Conservation (phyloP, 441 rosid species). For the Brassica balearica region DNA sequence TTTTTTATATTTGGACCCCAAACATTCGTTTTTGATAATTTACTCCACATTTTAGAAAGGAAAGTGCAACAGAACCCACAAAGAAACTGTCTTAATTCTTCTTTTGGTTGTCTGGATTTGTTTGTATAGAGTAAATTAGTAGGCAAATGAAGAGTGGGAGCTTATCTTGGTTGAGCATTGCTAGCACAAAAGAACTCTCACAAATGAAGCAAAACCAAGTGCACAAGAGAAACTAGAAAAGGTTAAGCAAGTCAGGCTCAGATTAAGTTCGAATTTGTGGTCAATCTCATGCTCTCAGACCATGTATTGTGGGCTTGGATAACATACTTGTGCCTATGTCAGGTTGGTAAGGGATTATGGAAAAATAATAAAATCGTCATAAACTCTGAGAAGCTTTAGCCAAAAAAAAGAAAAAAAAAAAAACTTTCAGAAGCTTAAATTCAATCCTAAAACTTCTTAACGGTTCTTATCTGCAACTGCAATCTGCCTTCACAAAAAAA, state of each 20-base stretch:
- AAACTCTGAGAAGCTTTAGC: neutral
- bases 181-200: neutral
- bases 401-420: too few species aligned
- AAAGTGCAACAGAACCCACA: neutral
- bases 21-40: neutral
- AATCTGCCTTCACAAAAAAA: conserved; percentile 6
- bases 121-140: neutral
- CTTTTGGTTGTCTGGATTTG: neutral
- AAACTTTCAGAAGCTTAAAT: neutral
- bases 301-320: neutral
- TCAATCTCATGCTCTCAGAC: neutral
- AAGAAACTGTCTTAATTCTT: neutral
- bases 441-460: conserved; percentile 3
- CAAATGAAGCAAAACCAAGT: neutral
- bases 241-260: neutral
- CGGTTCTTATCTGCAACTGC: conserved; percentile 1
- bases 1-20: neutral
- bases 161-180: conserved; percentile 3
- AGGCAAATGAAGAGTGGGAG: neutral
- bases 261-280: neutral
- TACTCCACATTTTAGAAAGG: neutral
- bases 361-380: neutral
- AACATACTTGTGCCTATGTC: neutral
- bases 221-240: neutral
- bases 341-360: neutral